Base-by-base conservation (phyloP, 139 green algal species). In the Chlamydomonas sp. region DNA sequence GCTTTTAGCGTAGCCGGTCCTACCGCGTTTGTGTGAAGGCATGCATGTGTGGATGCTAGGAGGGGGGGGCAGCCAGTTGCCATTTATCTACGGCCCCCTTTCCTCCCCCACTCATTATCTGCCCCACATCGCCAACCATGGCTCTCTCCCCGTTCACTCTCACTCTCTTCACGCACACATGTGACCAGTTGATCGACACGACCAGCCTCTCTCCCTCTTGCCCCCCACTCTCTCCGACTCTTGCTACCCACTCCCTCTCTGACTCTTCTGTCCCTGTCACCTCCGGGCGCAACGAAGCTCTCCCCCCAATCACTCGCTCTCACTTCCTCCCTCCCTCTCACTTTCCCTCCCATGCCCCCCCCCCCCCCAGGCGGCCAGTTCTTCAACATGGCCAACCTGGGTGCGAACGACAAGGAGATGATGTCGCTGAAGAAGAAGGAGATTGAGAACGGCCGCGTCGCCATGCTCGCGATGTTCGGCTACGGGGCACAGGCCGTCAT, bases 371-470 rank as follows among this genome's bases (percentile, higher is more conserved):
- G 94, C 67, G 95, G 94, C 73, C 82, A 79, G 26, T 92, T 88
- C 65, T 99, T 99, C 95, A 98, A 99, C 91, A 73, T 96, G 65
- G 80, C 93, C 73, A 87, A 88, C 81, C 78, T 97, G 43, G 92
- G 87, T 79, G 90, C 85, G 72, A 79, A 75, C n/a, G 80, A 88
- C 69, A 82, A 78, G 30, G 81, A 83, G 28, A 85, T 96, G 83
- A 91, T 91, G 71, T 83, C 85, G 69, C 79, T 97, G 47, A 88
- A 94, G 83, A 82, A 82, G 16, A 98, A 97, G 78, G 95, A 99
- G 90, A 79, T 98, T 50, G 95, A 96, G 85, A 97, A 99, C 78
- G 95, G 92, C 33, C 75, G 90, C 31, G 72, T 95, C 70, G 94
- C 93, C 29, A 98, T 91, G 82, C 72, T 86, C 26, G 76, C 84